Evolutionary conservation across 805 yeast genomes (phyloP), one percentile per base, ranked within the genome.

Genomic region (Candida peoriensis): DNA sequence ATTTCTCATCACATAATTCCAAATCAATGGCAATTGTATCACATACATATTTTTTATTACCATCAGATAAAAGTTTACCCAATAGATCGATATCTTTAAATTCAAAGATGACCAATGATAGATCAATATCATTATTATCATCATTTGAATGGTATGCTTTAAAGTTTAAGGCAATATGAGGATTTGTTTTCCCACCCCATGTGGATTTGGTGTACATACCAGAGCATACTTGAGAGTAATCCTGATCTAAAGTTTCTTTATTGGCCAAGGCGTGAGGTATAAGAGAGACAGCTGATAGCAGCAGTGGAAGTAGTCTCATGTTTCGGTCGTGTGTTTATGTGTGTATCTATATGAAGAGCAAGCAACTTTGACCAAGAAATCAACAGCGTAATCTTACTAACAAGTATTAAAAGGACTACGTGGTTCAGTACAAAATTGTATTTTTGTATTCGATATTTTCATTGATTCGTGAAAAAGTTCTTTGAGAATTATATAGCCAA

Each of bases 201-300:
- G 89, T 95, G 30, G 75, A 67, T 48, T 78, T 79, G 37, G 89
- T 74, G 61, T 90, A 90, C 78, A 90, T 81, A 23, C 98, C 98
- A 5, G 88, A 71, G 57, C 98, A 90, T 18, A 76, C 75, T 50
- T 85, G 93, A 13, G 79, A 66, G 32, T 72, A 61, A 9, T 50
- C 59, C 12, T 71, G 57, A 30, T 72, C 70, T 43, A 86, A 66
- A 18, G 53, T 52, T 20, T 71, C 81, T 51, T 62, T 58, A 43
- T 65, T 64, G 17, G 66, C 69, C n/a, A n/a, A n/a, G n/a, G n/a
- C n/a, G n/a, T n/a, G n/a, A n/a, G 38, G 21, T 3, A 19, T 35
- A 10, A 29, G 19, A 7, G 32, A 15, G 28, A 19, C 26, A 9
- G 31, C n/a, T 4, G 27, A 19, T 18, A 24, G 32, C 20, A 29